These are phyloP conservation scores for Suhomyces atakaporum DNA, from an alignment of 1,139 yeast genomes.

Conservation along the genomic window DNA sequence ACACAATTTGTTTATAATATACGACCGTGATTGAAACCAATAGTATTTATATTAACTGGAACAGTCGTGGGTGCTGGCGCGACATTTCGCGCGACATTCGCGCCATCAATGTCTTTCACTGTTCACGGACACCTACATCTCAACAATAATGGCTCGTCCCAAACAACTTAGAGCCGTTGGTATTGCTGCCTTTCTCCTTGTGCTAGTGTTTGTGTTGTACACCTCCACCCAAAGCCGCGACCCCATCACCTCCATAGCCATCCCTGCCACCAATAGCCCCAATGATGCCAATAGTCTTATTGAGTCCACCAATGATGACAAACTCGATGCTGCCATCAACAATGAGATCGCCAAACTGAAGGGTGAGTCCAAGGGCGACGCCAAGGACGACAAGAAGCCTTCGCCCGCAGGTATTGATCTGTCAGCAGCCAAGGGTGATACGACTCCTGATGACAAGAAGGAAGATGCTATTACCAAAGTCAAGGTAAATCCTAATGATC, in stretches of 20 bases:
- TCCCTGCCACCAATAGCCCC: background rate
- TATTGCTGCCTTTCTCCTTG: conserved; percentile 18
- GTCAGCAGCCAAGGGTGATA: conserved; percentile 7
- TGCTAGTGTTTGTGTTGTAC: conserved; percentile 20
- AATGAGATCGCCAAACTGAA: conserved; percentile 34
- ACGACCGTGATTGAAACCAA: no score
- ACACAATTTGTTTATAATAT: no score
- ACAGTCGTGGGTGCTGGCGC: no score
- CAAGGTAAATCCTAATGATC: conserved; percentile 11
- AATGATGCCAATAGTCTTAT: conserved; percentile 23
- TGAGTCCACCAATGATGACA: conserved; percentile 38
- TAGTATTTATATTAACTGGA: no score
- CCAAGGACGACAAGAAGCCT: conserved; percentile 9
- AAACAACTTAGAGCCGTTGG: conserved; percentile 23
- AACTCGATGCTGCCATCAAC: conserved; percentile 44
- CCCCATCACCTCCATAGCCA: conserved; percentile 6
- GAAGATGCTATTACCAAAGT: conserved; percentile 12
- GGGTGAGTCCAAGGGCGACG: conserved; percentile 5
- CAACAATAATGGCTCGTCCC: conserved; percentile 18
- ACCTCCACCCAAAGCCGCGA: conserved; percentile 9
- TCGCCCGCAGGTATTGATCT: conserved; percentile 5
- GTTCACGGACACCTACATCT: background rate
- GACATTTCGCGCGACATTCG: conserved; percentile 1
- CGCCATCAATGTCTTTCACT: background rate
- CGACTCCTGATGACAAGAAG: conserved; percentile 10